Base-by-base conservation (phyloP, 1,284 basidiomycete genomes). In the Sanghuangporus weigelae region DNA sequence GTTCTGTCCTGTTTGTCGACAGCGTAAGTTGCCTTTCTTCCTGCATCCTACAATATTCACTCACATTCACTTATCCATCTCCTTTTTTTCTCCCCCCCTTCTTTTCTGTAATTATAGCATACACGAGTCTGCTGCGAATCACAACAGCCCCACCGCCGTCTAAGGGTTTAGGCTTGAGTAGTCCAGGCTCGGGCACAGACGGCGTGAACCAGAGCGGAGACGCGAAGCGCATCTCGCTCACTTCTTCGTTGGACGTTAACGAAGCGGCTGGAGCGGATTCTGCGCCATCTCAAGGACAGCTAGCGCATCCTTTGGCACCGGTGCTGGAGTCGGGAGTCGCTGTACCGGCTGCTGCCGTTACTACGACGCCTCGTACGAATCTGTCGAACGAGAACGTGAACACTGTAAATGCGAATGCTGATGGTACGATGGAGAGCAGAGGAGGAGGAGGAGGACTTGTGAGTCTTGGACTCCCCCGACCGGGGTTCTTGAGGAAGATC, bases 1-100 rank as follows among this genome's bases (percentile, higher is more conserved):
- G 93, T 93, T 92, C 82, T 96, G 93, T 73, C 93, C 93, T 36
- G 92, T 96, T 57, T 95, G 93, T 73, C 83, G 93, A 69, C 93
- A 95, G 80, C 92, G 87, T 89, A 68, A 74, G 87, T 65, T 57
- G 51, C 44, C 42, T 64, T 49, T 38, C 42, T 55, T 46, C 14
- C 21, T 40, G 7, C n/a, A 14, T 5, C 10, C 26, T 31, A 5
- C 26, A 31, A 31, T 31, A 31, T 3, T 31, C 26, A 31, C 26
- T 31, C 26, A 31, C 26, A 3, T 31, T 31, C 5, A 31, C 3
- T 31, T 31, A 31, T 31, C 16, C 12, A 21, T 46, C 16, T 19
- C 31, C 55, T 62, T 14, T 61, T 23, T 53, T 63, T 63, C 44
- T 61, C n/a, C 57, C 31, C 21, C 51, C 36, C 58, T 8, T 21